phyloP scores from a whole-genome alignment of 495 filamentous ascomycete species.

The Tetracladium marchalianum region DNA sequence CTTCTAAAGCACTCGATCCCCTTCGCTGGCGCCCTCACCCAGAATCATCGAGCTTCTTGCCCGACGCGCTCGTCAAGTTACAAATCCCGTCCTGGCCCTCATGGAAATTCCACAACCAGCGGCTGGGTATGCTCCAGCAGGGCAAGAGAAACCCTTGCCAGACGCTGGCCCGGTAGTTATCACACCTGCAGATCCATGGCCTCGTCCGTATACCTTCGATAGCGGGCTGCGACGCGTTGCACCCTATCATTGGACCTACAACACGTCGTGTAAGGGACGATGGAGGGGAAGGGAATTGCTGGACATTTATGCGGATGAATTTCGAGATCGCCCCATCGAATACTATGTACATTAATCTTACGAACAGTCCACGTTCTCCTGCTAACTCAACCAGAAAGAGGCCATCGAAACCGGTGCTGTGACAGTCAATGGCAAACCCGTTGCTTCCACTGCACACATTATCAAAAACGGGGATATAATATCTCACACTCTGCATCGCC shows the following conservation, averaged over 20 bases:
- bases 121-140: constrained; percentile 21
- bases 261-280: constrained; percentile 83
- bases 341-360: constrained; percentile 56
- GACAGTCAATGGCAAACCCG: constrained; percentile 56
- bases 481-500: constrained; percentile 87
- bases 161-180: constrained; percentile 42
- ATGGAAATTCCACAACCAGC: constrained; percentile 29
- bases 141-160: constrained; percentile 23
- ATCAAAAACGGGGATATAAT: constrained; percentile 79
- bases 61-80: constrained; percentile 36
- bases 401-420: constrained; percentile 73
- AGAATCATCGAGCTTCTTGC: constrained; percentile 49
- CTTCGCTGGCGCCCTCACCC: constrained; percentile 48
- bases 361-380: constrained; percentile 7
- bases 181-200: constrained; percentile 57
- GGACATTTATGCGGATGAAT: constrained; percentile 76
- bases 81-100: constrained; percentile 45
- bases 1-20: too few species aligned
- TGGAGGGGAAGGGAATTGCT: constrained; percentile 69
- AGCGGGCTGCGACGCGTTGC: constrained; percentile 68
- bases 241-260: constrained; percentile 93
- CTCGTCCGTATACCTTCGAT: constrained; percentile 67
- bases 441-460: constrained; percentile 38
- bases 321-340: constrained; percentile 72
- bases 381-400: constrained; percentile 41